Conservation (phyloP, 1,284 basidiomycete species). For the Naganishia sp. region DNA sequence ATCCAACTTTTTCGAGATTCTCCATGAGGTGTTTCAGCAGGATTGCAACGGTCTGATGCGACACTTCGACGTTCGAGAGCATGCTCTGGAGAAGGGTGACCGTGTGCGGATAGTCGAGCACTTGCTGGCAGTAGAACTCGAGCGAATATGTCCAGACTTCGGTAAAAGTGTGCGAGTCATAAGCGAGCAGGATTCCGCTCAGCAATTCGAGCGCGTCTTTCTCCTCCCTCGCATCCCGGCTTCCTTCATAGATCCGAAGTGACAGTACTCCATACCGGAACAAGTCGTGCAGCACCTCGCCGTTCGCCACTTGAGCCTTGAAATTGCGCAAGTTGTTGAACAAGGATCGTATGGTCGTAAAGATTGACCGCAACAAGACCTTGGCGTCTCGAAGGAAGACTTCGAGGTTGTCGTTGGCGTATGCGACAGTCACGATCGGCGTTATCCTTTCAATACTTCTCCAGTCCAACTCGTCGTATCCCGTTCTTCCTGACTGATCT, state of each 20-base stretch:
- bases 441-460: constrained; percentile 73
- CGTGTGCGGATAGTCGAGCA: constrained; percentile 74
- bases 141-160: constrained; percentile 92
- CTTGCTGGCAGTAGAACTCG: constrained; percentile 79
- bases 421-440: constrained; percentile 71
- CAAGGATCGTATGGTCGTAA: constrained; percentile 86
- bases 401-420: constrained; percentile 74
- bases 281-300: constrained; percentile 80
- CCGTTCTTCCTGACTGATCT: constrained; percentile 35
- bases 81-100: constrained; percentile 85
- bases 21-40: constrained; percentile 85
- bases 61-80: constrained; percentile 79
- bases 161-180: constrained; percentile 87
- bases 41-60: constrained; percentile 89
- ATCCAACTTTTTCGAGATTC: constrained; percentile 79
- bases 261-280: constrained; percentile 84
- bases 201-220: constrained; percentile 88
- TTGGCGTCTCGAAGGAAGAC: constrained; percentile 68
- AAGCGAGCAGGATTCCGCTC: constrained; percentile 71
- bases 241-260: constrained; percentile 78
- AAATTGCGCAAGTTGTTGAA: constrained; percentile 76
- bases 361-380: constrained; percentile 80
- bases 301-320: constrained; percentile 72
- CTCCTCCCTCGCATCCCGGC: constrained; percentile 71
- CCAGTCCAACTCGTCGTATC: constrained; percentile 52